phyloP scores from a whole-genome alignment of 1,284 basidiomycete species.

The Sparassis latifolia region DNA sequence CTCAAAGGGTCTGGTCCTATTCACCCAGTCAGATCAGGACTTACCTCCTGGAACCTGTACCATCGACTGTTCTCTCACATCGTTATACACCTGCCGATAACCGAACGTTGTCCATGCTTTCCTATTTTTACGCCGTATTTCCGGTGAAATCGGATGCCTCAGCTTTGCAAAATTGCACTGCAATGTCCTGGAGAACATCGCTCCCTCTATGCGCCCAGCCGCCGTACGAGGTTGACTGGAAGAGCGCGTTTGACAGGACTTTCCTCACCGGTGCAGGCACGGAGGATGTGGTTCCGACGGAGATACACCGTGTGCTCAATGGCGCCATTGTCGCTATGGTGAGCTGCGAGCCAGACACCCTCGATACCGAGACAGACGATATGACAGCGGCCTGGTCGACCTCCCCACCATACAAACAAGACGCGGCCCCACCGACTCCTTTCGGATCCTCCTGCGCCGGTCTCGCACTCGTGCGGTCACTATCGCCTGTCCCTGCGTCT shows the following conservation, averaged over 20 bases:
- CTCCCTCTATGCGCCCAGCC: slow-evolving; percentile 59
- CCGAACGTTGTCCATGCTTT: slow-evolving; percentile 67
- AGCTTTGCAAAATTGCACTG: slow-evolving; percentile 27
- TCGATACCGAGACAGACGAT: slow-evolving; percentile 22
- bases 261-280: slow-evolving; percentile 63
- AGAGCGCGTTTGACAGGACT: slow-evolving; percentile 50
- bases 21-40: not conserved
- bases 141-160: slow-evolving; percentile 18
- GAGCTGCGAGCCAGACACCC: slow-evolving; percentile 34
- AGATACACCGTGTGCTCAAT: slow-evolving; percentile 70
- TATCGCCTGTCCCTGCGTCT: slow-evolving; percentile 30
- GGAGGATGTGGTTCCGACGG: slow-evolving; percentile 67
- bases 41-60: slow-evolving; percentile 29
- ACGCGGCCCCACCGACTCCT: slow-evolving; percentile 44
- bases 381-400: not conserved
- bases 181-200: slow-evolving; percentile 59
- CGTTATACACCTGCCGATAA: slow-evolving; percentile 71
- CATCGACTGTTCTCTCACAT: slow-evolving; percentile 26
- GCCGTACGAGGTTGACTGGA: slow-evolving; percentile 65
- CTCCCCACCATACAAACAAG: slow-evolving; percentile 52
- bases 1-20: slow-evolving; percentile 11
- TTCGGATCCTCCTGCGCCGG: slow-evolving; percentile 57
- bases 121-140: slow-evolving; percentile 75
- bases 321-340: slow-evolving; percentile 78
- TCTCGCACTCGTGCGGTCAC: slow-evolving; percentile 66